These are phyloP conservation scores for Globisporangium heterothallicum DNA, from an alignment of 352 stramenopile genomes.

Conservation along the genomic window DNA sequence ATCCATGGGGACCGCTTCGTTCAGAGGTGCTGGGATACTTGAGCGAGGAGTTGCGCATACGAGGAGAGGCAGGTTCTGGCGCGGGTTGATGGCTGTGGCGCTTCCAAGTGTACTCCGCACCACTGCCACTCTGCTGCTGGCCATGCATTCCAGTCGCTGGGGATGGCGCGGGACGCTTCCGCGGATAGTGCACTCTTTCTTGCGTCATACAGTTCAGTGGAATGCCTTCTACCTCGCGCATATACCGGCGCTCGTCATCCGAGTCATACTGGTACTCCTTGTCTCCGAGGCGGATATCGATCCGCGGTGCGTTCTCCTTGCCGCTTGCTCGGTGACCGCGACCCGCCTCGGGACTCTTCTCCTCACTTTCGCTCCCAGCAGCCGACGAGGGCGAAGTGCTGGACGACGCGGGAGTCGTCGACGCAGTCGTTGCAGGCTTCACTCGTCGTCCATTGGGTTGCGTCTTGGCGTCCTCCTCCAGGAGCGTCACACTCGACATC, in stretches of 20 bases:
- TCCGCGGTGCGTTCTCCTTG: conserved; percentile 1
- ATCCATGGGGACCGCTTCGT: too few species aligned
- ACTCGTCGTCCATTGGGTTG: conserved; percentile 9
- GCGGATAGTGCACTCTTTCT: conserved; percentile 31
- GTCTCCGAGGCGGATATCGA: conserved; percentile 2
- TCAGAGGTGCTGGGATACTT: not conserved
- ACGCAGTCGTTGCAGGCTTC: conserved; percentile 5
- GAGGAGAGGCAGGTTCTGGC: not conserved
- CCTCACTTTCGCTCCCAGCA: conserved; percentile 9
- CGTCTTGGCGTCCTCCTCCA: conserved; percentile 18
- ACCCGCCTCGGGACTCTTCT: conserved; percentile 14
- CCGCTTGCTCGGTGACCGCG: not conserved
- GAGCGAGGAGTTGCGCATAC: conserved; percentile 1
- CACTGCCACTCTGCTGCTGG: conserved; percentile 13
- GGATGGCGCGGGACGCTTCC: conserved; percentile 35
- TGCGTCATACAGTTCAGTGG: conserved; percentile 45
- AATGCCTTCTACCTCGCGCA: conserved; percentile 21
- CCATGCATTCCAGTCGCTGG: conserved; percentile 18
- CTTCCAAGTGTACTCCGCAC: conserved; percentile 29
- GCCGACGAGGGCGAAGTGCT: conserved; percentile 11
- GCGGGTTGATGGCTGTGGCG: conserved; percentile 16
- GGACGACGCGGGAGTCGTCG: not conserved
- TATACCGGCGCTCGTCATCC: conserved; percentile 23
- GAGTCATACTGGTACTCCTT: conserved; percentile 17
- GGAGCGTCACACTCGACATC: conserved; percentile 47